Evolutionary conservation across 2,329 filamentous ascomycete genomes (phyloP).

Genomic region (Fusarium sp.): DNA sequence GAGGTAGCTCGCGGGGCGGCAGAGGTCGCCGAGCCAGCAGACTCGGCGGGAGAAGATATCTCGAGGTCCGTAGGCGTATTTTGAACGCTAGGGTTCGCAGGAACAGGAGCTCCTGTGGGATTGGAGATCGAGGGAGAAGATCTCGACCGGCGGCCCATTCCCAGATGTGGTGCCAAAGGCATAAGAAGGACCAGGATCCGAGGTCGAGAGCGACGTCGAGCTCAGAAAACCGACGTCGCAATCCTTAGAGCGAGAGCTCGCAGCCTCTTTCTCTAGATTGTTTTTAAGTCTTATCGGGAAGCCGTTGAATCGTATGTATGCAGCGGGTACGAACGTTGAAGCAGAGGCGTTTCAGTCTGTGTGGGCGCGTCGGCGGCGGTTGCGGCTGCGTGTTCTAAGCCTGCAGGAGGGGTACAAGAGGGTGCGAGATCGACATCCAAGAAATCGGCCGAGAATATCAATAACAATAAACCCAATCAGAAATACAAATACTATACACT

Average conservation of each 20-base stretch:
- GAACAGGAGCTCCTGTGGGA: constrained; percentile 51
- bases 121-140: constrained; percentile 47
- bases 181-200: constrained; percentile 36
- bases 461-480: not conserved
- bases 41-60: constrained; percentile 43
- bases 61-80: constrained; percentile 49
- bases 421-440: constrained; percentile 15
- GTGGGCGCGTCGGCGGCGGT: constrained; percentile 24
- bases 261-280: constrained; percentile 7
- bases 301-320: constrained; percentile 24
- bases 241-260: constrained; percentile 27
- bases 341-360: constrained; percentile 18
- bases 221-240: constrained; percentile 30
- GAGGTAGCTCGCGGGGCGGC: constrained; percentile 31
- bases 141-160: constrained; percentile 42
- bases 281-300: constrained; percentile 9
- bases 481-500: constrained; percentile 5
- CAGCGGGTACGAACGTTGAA: constrained; percentile 18
- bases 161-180: constrained; percentile 41
- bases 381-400: constrained; percentile 23
- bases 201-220: constrained; percentile 35
- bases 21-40: constrained; percentile 49
- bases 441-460: not conserved
- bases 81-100: constrained; percentile 47
- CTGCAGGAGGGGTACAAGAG: constrained; percentile 22